These are phyloP conservation scores for Paecilomyces sp. DNA, from an alignment of 2,329 filamentous ascomycete species.

Conservation along the genomic window DNA sequence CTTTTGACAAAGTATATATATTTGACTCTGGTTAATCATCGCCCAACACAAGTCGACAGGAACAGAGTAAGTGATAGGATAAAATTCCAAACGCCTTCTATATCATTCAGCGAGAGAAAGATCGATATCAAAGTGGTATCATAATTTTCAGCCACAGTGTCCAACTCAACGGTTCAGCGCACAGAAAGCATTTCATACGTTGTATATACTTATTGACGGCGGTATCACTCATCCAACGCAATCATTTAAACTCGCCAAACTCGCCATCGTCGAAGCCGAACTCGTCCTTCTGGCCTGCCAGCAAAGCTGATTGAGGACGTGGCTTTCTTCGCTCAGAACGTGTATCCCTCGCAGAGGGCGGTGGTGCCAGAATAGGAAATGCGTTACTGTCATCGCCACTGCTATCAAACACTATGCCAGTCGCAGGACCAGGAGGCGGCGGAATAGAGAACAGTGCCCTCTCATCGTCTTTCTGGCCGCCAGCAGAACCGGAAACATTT, in stretches of 20 bases:
- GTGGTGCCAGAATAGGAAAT: slow-evolving; percentile 54
- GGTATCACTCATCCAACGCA: background rate
- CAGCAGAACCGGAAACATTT: slow-evolving; percentile 1
- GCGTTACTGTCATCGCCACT: background rate
- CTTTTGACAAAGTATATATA: background rate
- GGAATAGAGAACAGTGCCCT: slow-evolving; percentile 63
- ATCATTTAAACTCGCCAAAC: slow-evolving; percentile 70
- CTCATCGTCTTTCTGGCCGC: slow-evolving; percentile 28
- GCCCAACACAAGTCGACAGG: background rate
- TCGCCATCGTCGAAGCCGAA: slow-evolving; percentile 81
- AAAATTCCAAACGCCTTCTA: background rate
- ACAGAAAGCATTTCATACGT: background rate
- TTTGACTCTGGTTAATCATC: background rate
- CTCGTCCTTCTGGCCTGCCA: slow-evolving; percentile 26
- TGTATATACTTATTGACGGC: background rate
- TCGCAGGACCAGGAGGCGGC: slow-evolving; percentile 53
- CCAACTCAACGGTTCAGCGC: background rate
- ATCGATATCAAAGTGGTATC: background rate
- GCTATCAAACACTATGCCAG: background rate
- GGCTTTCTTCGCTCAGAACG: slow-evolving; percentile 54
- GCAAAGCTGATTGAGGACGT: slow-evolving; percentile 45
- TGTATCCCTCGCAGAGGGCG: slow-evolving; percentile 46
- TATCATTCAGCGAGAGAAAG: background rate
- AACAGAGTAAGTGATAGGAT: background rate
- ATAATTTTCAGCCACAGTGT: background rate